Conservation (phyloP, 169 alveolate species). For the Eimeria necatrix region DNA sequence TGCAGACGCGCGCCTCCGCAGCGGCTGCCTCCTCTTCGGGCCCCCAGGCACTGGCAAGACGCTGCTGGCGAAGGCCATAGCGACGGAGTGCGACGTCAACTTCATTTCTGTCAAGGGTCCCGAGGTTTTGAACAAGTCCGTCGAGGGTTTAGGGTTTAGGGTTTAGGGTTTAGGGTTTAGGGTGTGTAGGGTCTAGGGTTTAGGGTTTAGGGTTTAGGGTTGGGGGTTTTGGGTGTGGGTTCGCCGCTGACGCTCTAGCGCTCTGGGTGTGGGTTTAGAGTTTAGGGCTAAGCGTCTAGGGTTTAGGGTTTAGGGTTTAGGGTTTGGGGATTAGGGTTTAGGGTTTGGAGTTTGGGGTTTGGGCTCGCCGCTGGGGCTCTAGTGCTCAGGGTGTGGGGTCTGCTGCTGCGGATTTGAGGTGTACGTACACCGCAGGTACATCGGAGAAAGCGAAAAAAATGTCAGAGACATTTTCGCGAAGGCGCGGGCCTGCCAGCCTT, state of each 20-base stretch:
- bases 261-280: slow-evolving; percentile 99
- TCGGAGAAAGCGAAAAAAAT: background rate
- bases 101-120: slow-evolving; percentile 97
- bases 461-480: slow-evolving; percentile 79
- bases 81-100: slow-evolving; percentile 99
- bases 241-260: slow-evolving; percentile 93
- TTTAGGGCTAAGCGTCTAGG: slow-evolving; percentile 99
- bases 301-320: slow-evolving; percentile 91
- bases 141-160: background rate
- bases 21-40: slow-evolving; percentile 99
- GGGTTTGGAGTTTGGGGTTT: background rate
- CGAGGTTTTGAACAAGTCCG: slow-evolving; percentile 92
- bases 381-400: background rate
- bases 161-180: background rate
- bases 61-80: slow-evolving; percentile 99
- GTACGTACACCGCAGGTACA: background rate
- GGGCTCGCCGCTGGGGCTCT: slow-evolving; percentile 70
- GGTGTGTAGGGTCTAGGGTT: too few relatives aligned
- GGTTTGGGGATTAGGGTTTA: background rate
- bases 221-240: slow-evolving; percentile 94
- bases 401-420: background rate
- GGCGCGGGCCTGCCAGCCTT: slow-evolving; percentile 95
- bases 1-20: too few relatives aligned
- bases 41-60: slow-evolving; percentile 99
- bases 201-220: too few relatives aligned